Conservation (phyloP, 2,329 filamentous ascomycete genomes). For the Alternaria arbusti region DNA sequence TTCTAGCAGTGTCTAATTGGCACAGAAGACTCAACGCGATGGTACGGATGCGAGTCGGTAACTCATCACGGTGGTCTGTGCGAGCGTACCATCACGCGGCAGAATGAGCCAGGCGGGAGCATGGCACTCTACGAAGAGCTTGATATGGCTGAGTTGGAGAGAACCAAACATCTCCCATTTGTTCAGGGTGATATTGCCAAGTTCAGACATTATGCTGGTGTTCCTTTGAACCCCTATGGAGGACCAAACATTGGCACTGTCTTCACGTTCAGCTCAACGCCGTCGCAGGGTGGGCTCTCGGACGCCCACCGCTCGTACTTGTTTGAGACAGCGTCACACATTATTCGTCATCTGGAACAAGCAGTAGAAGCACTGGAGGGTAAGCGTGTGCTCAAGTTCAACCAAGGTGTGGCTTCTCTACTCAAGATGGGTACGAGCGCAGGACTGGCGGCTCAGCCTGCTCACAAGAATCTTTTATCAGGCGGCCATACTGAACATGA, state of each 20-base stretch:
- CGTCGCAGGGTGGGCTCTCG: conserved; percentile 1
- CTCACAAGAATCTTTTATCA: background rate
- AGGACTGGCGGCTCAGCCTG: background rate
- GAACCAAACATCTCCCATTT: conserved; percentile 10
- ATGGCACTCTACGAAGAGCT: conserved; percentile 12
- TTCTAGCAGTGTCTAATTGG: background rate
- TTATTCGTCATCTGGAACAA: conserved; percentile 10
- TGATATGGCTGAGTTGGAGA: conserved; percentile 6
- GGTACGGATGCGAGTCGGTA: conserved; percentile 14
- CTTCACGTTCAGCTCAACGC: conserved; percentile 5
- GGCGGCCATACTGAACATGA: background rate
- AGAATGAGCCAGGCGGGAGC: conserved; percentile 3
- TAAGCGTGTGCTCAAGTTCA: conserved; percentile 6
- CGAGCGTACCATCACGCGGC: conserved; percentile 11
- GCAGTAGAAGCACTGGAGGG: conserved; percentile 10
- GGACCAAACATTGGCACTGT: conserved; percentile 12
- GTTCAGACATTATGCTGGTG: conserved; percentile 10
- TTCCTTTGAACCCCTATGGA: conserved; percentile 9
- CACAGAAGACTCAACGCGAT: conserved; percentile 6
- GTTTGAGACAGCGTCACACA: conserved; percentile 5
- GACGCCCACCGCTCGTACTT: background rate
- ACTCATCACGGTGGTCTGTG: conserved; percentile 11
- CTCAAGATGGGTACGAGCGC: background rate
- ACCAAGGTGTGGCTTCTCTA: conserved; percentile 7
- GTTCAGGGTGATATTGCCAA: conserved; percentile 9